These are phyloP conservation scores for Rehmannia glutinosa DNA, from an alignment of 257 asterid genomes.

Conservation along the genomic window DNA sequence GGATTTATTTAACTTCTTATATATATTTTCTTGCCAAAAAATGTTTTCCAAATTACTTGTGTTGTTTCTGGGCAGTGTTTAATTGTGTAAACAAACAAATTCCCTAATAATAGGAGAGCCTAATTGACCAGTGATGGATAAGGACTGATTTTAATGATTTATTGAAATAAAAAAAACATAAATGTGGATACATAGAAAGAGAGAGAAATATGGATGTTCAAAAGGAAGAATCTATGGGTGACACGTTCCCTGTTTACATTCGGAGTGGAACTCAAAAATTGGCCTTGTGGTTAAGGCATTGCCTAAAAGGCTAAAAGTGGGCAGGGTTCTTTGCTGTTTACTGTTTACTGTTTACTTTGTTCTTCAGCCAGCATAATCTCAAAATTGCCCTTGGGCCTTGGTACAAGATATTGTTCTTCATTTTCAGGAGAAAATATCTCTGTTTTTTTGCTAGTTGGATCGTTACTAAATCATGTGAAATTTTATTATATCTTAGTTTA, in stretches of 20 bases:
- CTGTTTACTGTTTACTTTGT: too few relatives aligned
- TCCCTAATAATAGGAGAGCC: conserved; percentile 22
- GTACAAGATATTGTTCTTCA: too few relatives aligned
- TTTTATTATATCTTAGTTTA: too few relatives aligned
- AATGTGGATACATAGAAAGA: background rate
- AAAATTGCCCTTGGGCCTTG: too few relatives aligned
- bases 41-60: background rate
- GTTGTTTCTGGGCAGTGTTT: background rate
- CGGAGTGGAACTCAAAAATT: conserved; percentile 19
- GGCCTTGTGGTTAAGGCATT: too few relatives aligned
- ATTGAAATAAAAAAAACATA: background rate
- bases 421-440: too few relatives aligned
- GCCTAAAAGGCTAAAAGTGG: too few relatives aligned
- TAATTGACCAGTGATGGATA: conserved; percentile 25
- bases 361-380: too few relatives aligned
- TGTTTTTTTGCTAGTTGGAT: too few relatives aligned
- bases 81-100: conserved; percentile 21
- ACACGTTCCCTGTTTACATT: conserved; percentile 36
- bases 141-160: background rate
- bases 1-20: conserved; percentile 23
- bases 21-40: conserved; percentile 11
- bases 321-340: too few relatives aligned
- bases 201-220: background rate
- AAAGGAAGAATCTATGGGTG: conserved; percentile 24
- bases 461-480: too few relatives aligned